Base-by-base conservation (phyloP, 805 yeast genomes). In the Clavispora asparagi region DNA sequence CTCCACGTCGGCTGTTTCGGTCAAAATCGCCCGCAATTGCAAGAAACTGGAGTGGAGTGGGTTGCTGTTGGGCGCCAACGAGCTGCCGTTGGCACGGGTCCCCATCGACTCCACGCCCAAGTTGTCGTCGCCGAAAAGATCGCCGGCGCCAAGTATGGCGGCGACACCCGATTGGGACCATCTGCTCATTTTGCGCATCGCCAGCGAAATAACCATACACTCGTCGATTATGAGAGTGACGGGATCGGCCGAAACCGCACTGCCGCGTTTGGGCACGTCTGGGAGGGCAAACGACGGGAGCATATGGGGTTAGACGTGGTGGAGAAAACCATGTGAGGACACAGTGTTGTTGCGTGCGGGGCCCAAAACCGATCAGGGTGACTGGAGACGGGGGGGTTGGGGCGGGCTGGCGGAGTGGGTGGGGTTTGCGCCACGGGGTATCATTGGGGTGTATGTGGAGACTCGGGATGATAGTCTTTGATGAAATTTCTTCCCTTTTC, bases 151-250 rank as follows among this genome's bases (percentile, higher is more conserved):
- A 39, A 92, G 71, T 28, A 92, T 80, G 6, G 95, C 88, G 9
- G 97, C 92, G 33, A 91, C 94, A 42, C 85, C 85, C 37, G 85
- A 78, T 54, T 85, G 85, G 52, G 87, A 81, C 60, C 90, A 79
- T 52, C 87, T 76, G 41, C 57, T 58, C 59, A 63, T 62, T 60
- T 89, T 90, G 45, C 97, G 76, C 95, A 94, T 89, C 19, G 94
- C 90, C 16, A 95, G 83, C 16, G 92, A 81, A 43, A 94, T 78
- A 47, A 83, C 76, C 59, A 88, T 85, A 63, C 97, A 89, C 69
- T 94, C 98, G 60, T 87, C 86, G 50, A 89, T 82, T 53, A 89
- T 85, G 55, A 92, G 80, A 1, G 95, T 85, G 46, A 85, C 77
- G 12, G 95, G 87, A 63, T 87, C 91, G 43, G 87, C 74, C 7